phyloP scores from a whole-genome alignment of 2,329 filamentous ascomycete genomes.

The Lachnellula occidentalis region DNA sequence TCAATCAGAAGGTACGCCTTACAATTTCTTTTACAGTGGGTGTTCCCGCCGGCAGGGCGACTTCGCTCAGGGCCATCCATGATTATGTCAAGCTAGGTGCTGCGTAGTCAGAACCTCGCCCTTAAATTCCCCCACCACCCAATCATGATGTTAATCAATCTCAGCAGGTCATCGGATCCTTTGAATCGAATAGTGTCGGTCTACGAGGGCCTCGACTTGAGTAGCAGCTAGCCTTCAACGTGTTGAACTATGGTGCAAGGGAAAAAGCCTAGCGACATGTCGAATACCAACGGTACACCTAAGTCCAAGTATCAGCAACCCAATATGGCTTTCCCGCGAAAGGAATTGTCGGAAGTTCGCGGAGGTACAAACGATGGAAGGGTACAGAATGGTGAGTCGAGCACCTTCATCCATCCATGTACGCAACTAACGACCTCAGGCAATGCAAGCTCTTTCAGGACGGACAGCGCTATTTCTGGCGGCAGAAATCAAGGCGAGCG shows the following conservation, averaged over 20 bases:
- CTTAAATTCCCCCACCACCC: background rate
- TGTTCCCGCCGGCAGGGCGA: background rate
- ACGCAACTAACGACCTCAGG: constrained; percentile 42
- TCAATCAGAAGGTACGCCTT: constrained; percentile 15
- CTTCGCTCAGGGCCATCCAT: background rate
- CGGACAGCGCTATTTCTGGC: constrained; percentile 83
- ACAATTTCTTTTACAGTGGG: background rate
- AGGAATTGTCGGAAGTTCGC: constrained; percentile 52
- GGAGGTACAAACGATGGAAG: constrained; percentile 39
- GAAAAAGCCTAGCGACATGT: constrained; percentile 31
- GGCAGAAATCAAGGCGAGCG: constrained; percentile 65
- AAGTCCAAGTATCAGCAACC: constrained; percentile 42
- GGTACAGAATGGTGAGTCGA: constrained; percentile 49
- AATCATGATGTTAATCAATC: constrained; percentile 3
- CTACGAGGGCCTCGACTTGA: background rate
- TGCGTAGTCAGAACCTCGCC: background rate
- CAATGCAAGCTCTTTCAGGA: constrained; percentile 66
- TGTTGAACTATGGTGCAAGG: constrained; percentile 57
- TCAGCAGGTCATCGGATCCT: constrained; percentile 7
- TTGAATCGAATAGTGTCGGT: constrained; percentile 3
- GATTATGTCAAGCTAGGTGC: background rate
- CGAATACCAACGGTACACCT: constrained; percentile 42
- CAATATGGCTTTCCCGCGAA: constrained; percentile 55
- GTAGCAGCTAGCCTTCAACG: constrained; percentile 4
- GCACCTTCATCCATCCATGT: background rate